Conservation (phyloP, 805 yeast genomes). For the Dipodascopsis tothii region DNA sequence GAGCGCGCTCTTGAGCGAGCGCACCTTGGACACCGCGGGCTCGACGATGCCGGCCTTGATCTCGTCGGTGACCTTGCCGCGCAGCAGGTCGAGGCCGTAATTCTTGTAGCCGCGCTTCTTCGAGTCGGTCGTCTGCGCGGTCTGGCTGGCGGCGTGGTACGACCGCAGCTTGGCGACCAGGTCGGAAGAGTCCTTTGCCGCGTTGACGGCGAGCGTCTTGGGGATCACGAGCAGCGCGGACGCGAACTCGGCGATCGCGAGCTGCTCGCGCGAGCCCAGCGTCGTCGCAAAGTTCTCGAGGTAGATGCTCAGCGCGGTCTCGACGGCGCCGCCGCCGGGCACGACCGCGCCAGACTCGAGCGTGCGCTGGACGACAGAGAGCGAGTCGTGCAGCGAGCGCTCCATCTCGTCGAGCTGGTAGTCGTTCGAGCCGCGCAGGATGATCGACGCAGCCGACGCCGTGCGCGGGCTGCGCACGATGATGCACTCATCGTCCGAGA, state of each 20-base stretch:
- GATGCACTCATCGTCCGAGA: conserved; percentile 95
- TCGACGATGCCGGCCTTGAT: conserved; percentile 81
- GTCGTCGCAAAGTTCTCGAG: conserved; percentile 96
- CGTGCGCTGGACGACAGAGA: conserved; percentile 91
- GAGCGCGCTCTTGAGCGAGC: conserved; percentile 86
- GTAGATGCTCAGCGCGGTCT: conserved; percentile 87
- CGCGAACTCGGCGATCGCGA: conserved; percentile 97
- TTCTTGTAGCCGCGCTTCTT: conserved; percentile 81
- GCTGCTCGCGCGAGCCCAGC: conserved; percentile 92
- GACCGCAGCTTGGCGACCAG: conserved; percentile 91
- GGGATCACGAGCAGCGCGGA: conserved; percentile 83
- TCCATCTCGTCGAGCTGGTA: conserved; percentile 97
- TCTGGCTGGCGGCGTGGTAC: conserved; percentile 90
- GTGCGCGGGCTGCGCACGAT: conserved; percentile 81
- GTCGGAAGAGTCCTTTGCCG: conserved; percentile 95
- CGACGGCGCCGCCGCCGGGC: conserved; percentile 99
- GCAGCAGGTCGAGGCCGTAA: conserved; percentile 86
- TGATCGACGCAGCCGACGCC: conserved; percentile 84
- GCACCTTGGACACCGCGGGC: conserved; percentile 88
- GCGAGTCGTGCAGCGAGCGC: conserved; percentile 88
- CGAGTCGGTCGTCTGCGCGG: conserved; percentile 70
- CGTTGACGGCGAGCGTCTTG: conserved; percentile 92
- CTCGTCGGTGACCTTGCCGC: conserved; percentile 87
- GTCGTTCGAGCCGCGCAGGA: conserved; percentile 88
- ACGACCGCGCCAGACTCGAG: conserved; percentile 90